These are phyloP conservation scores for Globisporangium radiosum DNA, from an alignment of 352 stramenopile genomes.

Conservation along the genomic window DNA sequence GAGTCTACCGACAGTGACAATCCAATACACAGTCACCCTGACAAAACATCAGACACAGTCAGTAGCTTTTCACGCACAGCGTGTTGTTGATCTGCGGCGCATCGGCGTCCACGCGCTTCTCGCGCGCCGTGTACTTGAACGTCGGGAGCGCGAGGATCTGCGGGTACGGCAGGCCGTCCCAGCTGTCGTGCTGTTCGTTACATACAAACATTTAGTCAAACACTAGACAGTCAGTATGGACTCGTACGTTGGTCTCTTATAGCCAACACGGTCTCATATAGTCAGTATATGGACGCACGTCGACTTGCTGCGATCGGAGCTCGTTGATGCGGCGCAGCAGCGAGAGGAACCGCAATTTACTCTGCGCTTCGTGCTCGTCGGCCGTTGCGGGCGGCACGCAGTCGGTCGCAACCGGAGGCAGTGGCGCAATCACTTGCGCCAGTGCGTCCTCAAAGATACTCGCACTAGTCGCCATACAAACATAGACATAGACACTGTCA, in stretches of 20 bases:
- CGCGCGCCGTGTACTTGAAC: conserved; percentile 62
- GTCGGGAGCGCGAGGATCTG: conserved; percentile 77
- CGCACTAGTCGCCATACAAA: not conserved
- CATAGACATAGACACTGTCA: not conserved
- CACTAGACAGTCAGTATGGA: not conserved
- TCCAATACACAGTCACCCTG: not conserved
- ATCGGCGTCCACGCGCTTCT: conserved; percentile 13
- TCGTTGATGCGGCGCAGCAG: conserved; percentile 78
- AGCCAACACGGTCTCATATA: too few relatives aligned
- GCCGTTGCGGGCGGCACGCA: conserved; percentile 5
- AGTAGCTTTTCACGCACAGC: conserved; percentile 15
- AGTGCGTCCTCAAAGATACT: conserved; percentile 15
- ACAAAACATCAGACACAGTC: not conserved
- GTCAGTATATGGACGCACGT: conserved; percentile 21
- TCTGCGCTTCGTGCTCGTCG: conserved; percentile 32
- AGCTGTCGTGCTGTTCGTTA: conserved; percentile 39
- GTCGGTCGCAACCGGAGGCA: conserved; percentile 11
- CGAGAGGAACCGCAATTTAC: conserved; percentile 67
- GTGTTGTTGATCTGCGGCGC: conserved; percentile 56
- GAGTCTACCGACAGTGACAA: too few relatives aligned
- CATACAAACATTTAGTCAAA: not conserved
- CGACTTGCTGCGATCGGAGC: conserved; percentile 71
- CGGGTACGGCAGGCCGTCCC: conserved; percentile 73
- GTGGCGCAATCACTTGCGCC: conserved; percentile 16
- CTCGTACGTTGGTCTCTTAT: too few relatives aligned